Evolutionary conservation across 306 rosid species (phyloP), one percentile per base, ranked within the genome.

Genomic region (Cajanus cajan): DNA sequence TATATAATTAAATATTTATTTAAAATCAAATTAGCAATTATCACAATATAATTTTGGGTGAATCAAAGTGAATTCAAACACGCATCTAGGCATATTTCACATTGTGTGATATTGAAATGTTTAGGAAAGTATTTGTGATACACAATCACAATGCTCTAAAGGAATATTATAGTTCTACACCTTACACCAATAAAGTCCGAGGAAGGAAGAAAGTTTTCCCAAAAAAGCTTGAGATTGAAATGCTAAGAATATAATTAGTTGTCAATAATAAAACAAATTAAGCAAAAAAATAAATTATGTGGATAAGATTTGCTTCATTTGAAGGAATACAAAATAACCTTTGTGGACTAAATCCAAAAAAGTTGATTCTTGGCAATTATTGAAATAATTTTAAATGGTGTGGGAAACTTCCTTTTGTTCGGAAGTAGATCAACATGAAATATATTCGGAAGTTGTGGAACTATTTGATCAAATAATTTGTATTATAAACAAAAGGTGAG

Each of bases 301-400:
- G n/a, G 69, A 80, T 80, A 72, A 84, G 80, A 74, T 80, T 73
- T 58, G 71, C 39, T 31, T 45, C 5, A 58, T 50, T 19, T 48
- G 37, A 18, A 62, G 8, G 73, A 69, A 50, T 31, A 5, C 15
- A 37, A 8, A 57, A 8, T 37, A 37, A 8, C 44, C 44, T 40
- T n/a, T 36, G 2, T 36, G 24, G 52, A 15, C 21, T 51, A 31
- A 55, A 48, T 77, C 44, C 55, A 59, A 75, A 61, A 45, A 55
- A 24, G 19, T 24, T 37, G 39, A 57, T 48, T 36, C 45, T 52
- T 8, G 19, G 12, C 69, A 50, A 82, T 43, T 65, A 71, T 82
- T 77, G 76, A 12, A 57, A 34, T n/a, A 44, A 67, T 50, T 21
- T 21, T 14, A 43, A 81, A 61, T 41, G 12, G 7, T 19, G 11